Evolutionary conservation across 495 filamentous ascomycete genomes (phyloP).

Genomic region (Penicillium soppii): DNA sequence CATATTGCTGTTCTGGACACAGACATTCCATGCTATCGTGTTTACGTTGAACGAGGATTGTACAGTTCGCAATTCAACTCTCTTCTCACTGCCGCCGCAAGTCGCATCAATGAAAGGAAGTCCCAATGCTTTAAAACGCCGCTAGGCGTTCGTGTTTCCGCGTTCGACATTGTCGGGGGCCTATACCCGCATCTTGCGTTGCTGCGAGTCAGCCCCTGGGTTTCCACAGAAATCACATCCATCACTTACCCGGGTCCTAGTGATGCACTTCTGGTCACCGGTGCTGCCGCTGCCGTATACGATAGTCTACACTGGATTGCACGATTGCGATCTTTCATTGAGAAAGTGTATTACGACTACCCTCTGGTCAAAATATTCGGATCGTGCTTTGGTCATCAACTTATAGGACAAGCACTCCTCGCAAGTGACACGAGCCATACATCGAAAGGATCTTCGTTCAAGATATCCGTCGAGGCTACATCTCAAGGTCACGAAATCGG

Average conservation of each 20-base stretch:
- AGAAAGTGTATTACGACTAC: slow-evolving; percentile 23
- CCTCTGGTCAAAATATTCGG: slow-evolving; percentile 34
- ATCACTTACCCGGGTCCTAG: not conserved
- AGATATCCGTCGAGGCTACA: slow-evolving; percentile 7
- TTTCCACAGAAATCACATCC: not conserved
- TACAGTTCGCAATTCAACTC: slow-evolving; percentile 29
- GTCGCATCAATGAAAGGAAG: slow-evolving; percentile 9
- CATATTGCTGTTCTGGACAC: slow-evolving; percentile 24
- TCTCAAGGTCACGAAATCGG: slow-evolving; percentile 22
- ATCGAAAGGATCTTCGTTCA: not conserved
- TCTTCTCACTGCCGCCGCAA: slow-evolving; percentile 24
- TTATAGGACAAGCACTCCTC: slow-evolving; percentile 24
- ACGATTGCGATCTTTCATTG: slow-evolving; percentile 9
- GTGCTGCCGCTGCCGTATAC: slow-evolving; percentile 18
- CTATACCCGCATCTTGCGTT: slow-evolving; percentile 8
- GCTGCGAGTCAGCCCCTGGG: slow-evolving; percentile 1
- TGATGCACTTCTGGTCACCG: slow-evolving; percentile 24
- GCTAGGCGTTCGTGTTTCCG: slow-evolving; percentile 13
- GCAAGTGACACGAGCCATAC: slow-evolving; percentile 11
- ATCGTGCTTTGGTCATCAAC: slow-evolving; percentile 34
- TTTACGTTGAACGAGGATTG: slow-evolving; percentile 25
- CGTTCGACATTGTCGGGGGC: slow-evolving; percentile 20
- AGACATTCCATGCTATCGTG: slow-evolving; percentile 12
- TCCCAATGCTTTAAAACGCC: not conserved
- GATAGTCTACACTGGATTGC: slow-evolving; percentile 17